Base-by-base conservation (phyloP, 2,329 filamentous ascomycete species). In the Parascedosporium putredinis region DNA sequence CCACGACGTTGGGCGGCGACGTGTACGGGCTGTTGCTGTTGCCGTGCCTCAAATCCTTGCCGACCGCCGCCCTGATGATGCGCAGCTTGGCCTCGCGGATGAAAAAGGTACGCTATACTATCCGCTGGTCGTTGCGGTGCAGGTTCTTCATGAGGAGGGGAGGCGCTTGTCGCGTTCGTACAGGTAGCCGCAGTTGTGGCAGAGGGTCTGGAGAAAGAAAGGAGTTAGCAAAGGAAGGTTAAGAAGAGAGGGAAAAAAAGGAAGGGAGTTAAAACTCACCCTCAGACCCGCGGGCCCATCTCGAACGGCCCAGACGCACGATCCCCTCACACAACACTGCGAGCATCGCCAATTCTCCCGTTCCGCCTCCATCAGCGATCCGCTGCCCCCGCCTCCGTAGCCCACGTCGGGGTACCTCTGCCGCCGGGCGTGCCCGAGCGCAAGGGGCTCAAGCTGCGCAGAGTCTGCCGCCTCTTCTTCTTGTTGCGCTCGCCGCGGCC, bases 401-500 rank as follows among this genome's bases (percentile, higher is more conserved):
- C 81, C 82, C 18, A 82, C 78, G 57, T 94, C 90, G 89, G 90
- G 1, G 90, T 96, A 9, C 86, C 86, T 51, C 90, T 73, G 5
- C 78, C 83, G 51, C 79, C 81, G 2, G 81, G 83, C 5, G 84
- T 86, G 14, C 76, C 76, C 29, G 76, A 71, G n/a, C 49, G 43
- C 12, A 22, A 10, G 0, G 93, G 91, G 60, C 88, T 94, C 54
- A 95, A 66, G 65, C 89, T 95, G 57, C 90, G 79, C 71, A 96
- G 95, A 16, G 20, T 16, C 38, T 42, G 38, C 23, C 90, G 78
- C 55, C 87, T 79, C 79, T 96, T 96, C 75, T 95, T 95, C 76
- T 95, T 97, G 58, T 86, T 93, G 43, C 91, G 74, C 67, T 96
- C 91, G 22, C 91, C 91, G 50, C 91, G 77, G 20, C 91, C 91